Evolutionary conservation across 129 eudicot species (phyloP), one percentile per base, ranked within the genome.

Genomic region (Ambrosia artemisiifolia): DNA sequence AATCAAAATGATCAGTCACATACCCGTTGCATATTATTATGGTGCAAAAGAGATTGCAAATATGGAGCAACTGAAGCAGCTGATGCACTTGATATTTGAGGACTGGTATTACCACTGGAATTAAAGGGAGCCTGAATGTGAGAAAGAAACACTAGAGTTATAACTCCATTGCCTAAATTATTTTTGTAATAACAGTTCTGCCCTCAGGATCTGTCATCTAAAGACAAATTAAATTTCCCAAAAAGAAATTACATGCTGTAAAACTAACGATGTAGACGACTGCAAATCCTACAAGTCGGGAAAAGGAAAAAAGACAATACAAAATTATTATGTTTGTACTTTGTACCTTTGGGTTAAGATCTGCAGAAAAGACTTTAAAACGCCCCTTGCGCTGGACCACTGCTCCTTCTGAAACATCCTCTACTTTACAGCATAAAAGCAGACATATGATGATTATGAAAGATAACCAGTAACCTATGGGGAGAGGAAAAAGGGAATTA

Each of bases 351-450:
- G 77, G 77, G 57, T 50, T 80, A 60, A 72, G 73, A 46, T 92
- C 98, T 66, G 92, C 96, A 16, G 98, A 85, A 36, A 88, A 87
- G 78, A 94, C 98, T 83, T 94, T 86, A 70, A 94, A 94, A 40
- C 98, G 96, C 16, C 98, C 98, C 84, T 77, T 90, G 34, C 91
- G 92, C 76, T 92, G 96, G 73, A 94, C 92, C 69, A 90, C 82
- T 61, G 98, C 86, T 59, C 93, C 91, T 78, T 92, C 98, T 4
- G 96, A 83, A 66, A 79, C 71, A 77, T 94, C 98, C 38, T 94
- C 98, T 67, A 80, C 91, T 94, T 78, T 72, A 71, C 75, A 68
- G 64, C 3, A 59, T 33, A 67, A 40, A 62, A 72, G 18, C n/a
- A 54, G 17, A 46, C 8, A 55, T 24, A 20, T 35, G 11, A 40